Percentiles rank a stretch among this genome's conserved stretches.
These are phyloP conservation scores for Salix arbutifolia DNA, from an alignment of 345 rosid species.

Conservation along the genomic window DNA sequence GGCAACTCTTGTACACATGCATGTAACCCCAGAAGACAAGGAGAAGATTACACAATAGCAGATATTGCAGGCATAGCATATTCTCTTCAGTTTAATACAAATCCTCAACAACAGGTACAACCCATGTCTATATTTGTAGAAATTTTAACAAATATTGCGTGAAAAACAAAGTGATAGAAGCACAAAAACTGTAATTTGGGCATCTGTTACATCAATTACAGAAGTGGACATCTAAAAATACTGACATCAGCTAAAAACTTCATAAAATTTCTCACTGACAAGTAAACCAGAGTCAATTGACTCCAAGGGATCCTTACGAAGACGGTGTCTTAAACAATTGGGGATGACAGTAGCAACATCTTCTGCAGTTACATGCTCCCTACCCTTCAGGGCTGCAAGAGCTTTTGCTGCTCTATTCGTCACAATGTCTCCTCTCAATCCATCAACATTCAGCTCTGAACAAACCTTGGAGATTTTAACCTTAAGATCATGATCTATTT, in stretches of 20 bases:
- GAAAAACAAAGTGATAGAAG: slow-evolving; percentile 1
- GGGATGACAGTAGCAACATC: slow-evolving; percentile 98
- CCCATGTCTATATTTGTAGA: background rate
- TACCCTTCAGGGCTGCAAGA: slow-evolving; percentile 81
- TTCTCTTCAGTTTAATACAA: slow-evolving; percentile 7
- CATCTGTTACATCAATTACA: slow-evolving; percentile 5
- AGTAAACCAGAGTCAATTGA: slow-evolving; percentile 91
- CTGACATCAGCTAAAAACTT: slow-evolving; percentile 60
- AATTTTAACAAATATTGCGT: background rate
- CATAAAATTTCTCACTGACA: slow-evolving; percentile 82
- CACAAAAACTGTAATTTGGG: background rate
- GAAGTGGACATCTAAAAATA: background rate
- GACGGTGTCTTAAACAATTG: slow-evolving; percentile 93
- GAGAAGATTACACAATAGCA: background rate
- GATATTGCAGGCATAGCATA: background rate
- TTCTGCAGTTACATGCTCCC: slow-evolving; percentile 71
- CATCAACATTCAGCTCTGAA: slow-evolving; percentile 88
- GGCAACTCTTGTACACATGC: background rate
- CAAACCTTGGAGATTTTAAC: slow-evolving; percentile 96
- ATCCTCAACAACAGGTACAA: background rate
- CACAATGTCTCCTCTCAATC: slow-evolving; percentile 92
- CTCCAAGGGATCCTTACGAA: slow-evolving; percentile 93
- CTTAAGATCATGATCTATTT: slow-evolving; percentile 73
- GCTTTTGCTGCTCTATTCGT: slow-evolving; percentile 97
- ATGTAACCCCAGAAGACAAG: too few relatives aligned